phyloP scores from a whole-genome alignment of 176 grass and related monocot genomes.

The Rhynchospora tenuis region DNA sequence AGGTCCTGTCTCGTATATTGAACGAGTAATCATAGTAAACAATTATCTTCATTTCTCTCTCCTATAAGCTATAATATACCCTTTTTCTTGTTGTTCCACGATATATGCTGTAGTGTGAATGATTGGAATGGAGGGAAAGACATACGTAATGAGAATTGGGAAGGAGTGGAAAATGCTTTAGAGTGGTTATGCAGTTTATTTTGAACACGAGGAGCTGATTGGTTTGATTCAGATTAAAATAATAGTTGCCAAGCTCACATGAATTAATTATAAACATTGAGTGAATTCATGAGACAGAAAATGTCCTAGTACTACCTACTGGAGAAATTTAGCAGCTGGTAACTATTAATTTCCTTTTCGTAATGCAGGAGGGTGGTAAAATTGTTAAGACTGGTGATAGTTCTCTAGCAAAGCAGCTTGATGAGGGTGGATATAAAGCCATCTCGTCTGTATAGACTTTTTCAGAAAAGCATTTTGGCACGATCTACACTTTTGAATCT shows the following conservation, averaged over 20 bases:
- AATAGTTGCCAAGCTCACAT: not conserved
- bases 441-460: constrained; percentile 33
- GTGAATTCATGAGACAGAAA: not conserved
- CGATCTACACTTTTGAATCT: not conserved
- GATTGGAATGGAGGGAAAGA: not conserved
- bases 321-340: not conserved
- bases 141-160: not conserved
- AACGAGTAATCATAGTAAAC: not conserved
- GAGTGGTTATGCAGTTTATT: not conserved
- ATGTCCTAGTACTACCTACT: not conserved
- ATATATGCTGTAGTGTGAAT: not conserved
- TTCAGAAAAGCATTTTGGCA: not conserved
- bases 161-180: not conserved
- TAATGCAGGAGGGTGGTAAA: constrained; percentile 59
- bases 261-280: not conserved
- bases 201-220: constrained; percentile 3
- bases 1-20: not conserved
- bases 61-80: not conserved
- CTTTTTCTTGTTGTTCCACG: not conserved
- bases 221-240: constrained; percentile 2
- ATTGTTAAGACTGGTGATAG: constrained; percentile 88
- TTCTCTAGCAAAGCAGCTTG: constrained; percentile 61
- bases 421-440: constrained; percentile 61
- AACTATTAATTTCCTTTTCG: not conserved
- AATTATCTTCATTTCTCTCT: not conserved